These are phyloP conservation scores for Suillus hirtellus DNA, from an alignment of 768 basidiomycete species.

Conservation along the genomic window DNA sequence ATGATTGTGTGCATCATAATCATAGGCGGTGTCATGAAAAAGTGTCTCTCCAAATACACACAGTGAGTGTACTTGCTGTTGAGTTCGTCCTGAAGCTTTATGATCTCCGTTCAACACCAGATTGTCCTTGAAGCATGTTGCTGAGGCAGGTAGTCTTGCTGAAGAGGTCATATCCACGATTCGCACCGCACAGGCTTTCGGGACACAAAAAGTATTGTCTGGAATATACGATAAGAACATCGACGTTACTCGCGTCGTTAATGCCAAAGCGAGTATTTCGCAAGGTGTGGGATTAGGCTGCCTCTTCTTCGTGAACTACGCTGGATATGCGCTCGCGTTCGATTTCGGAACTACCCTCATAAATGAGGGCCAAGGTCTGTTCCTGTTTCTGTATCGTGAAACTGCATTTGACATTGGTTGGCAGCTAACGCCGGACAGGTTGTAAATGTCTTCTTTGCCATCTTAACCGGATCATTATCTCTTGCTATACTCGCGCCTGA, in stretches of 20 bases:
- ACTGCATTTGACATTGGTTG: background rate
- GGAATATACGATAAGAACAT: constrained; percentile 46
- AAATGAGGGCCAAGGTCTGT: constrained; percentile 29
- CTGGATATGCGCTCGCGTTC: constrained; percentile 40
- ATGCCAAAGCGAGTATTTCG: constrained; percentile 35
- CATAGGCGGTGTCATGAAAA: constrained; percentile 42
- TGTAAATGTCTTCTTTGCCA: constrained; percentile 52
- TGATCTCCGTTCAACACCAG: constrained; percentile 15
- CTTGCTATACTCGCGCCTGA: constrained; percentile 54
- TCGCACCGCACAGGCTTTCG: constrained; percentile 59
- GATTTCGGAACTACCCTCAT: constrained; percentile 56
- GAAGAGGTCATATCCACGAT: constrained; percentile 61
- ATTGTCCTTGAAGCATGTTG: constrained; percentile 43
- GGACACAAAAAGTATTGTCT: constrained; percentile 44
- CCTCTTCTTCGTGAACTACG: constrained; percentile 53
- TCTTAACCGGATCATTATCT: constrained; percentile 59
- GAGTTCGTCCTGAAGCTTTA: background rate
- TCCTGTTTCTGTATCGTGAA: constrained; percentile 1
- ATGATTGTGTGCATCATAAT: constrained; percentile 54
- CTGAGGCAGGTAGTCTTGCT: constrained; percentile 52
- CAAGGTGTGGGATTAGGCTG: constrained; percentile 40
- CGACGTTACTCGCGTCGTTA: constrained; percentile 32
- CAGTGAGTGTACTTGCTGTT: constrained; percentile 15
- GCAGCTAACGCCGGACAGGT: constrained; percentile 44
- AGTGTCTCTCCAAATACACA: constrained; percentile 34